phyloP scores from a whole-genome alignment of 495 filamentous ascomycete species.

The Tuber calosporum region DNA sequence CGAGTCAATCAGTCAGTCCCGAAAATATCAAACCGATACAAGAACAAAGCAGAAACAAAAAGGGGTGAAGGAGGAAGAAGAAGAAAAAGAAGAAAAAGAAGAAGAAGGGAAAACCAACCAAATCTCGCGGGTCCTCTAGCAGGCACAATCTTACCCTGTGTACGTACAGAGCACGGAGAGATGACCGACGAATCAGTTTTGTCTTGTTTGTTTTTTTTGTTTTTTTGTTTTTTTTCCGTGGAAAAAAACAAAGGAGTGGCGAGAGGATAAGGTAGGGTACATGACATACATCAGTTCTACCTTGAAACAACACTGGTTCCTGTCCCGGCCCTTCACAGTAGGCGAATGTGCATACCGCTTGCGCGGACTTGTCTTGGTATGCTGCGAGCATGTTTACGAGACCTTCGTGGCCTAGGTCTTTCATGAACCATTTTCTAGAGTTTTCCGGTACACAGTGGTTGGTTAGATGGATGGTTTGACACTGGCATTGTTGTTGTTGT shows the following conservation, averaged over 20 bases:
- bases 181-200: slow-evolving; percentile 40
- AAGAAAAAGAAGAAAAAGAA: too few species aligned
- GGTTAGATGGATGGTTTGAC: background rate
- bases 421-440: slow-evolving; percentile 54
- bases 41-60: slow-evolving; percentile 29
- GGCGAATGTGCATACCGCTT: slow-evolving; percentile 94
- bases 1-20: background rate
- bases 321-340: slow-evolving; percentile 78
- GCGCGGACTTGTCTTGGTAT: slow-evolving; percentile 79
- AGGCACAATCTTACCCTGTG: slow-evolving; percentile 59
- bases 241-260: background rate
- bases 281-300: slow-evolving; percentile 58
- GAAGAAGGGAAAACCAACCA: slow-evolving; percentile 50
- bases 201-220: background rate
- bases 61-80: background rate
- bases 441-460: background rate
- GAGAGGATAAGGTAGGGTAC: too few species aligned
- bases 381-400: slow-evolving; percentile 86
- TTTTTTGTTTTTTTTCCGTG: background rate
- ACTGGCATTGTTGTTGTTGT: too few species aligned
- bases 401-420: slow-evolving; percentile 68
- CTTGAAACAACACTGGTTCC: slow-evolving; percentile 86
- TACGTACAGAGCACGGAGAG: slow-evolving; percentile 44
- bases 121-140: slow-evolving; percentile 68
- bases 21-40: slow-evolving; percentile 18